Conservation (phyloP, 306 rosid genomes). For the Malus sieversii region DNA sequence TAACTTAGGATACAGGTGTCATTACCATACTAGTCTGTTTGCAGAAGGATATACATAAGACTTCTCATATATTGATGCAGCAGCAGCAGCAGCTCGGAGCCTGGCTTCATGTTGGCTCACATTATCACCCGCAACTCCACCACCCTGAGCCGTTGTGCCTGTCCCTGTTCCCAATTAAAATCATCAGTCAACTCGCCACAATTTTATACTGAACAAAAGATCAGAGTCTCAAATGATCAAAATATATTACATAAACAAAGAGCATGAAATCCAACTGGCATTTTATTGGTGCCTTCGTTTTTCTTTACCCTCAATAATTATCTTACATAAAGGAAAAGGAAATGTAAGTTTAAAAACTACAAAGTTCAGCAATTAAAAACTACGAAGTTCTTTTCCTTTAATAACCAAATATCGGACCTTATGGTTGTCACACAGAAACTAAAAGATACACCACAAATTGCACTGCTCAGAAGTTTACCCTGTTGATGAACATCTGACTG, state of each 20-base stretch:
- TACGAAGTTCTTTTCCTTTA: not conserved
- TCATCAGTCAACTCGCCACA: constrained; percentile 2
- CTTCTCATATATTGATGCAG: constrained; percentile 87
- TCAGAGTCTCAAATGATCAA: not conserved
- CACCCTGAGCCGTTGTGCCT: constrained; percentile 45
- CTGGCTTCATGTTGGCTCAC: constrained; percentile 74
- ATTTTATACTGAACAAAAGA: not conserved
- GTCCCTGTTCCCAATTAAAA: constrained; percentile 35
- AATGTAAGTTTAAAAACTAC: not conserved
- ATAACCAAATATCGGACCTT: not conserved
- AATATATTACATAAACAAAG: not conserved
- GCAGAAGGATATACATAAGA: constrained; percentile 60
- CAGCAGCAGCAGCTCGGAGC: constrained; percentile 89
- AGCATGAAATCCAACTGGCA: not conserved
- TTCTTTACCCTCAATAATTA: not conserved
- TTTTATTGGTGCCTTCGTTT: not conserved
- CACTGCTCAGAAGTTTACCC: constrained; percentile 34
- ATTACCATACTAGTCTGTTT: constrained; percentile 66
- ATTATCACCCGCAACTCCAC: constrained; percentile 38
- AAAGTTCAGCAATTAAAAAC: not conserved
- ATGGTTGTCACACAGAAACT: not conserved
- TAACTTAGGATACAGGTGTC: not conserved
- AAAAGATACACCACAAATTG: not conserved
- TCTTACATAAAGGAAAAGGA: not conserved
- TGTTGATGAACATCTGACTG: constrained; percentile 56